Evolutionary conservation across 2,329 filamentous ascomycete species (phyloP).

Genomic region (Nakataea oryzae): DNA sequence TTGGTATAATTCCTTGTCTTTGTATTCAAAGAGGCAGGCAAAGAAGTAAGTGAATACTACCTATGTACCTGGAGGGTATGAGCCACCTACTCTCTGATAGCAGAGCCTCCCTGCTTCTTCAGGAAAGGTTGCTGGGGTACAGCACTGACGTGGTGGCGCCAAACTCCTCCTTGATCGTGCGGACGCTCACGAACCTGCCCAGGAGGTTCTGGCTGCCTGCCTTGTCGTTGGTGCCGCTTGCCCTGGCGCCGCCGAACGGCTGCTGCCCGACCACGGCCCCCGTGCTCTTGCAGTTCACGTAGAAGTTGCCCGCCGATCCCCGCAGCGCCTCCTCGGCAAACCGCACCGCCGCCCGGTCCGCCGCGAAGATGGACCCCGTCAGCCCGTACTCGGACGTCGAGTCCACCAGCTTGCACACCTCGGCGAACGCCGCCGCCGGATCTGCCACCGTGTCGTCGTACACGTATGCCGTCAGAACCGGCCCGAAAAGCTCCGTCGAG

Average conservation of each 20-base stretch:
- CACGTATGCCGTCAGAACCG: slow-evolving; percentile 33
- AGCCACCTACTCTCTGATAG: too few species aligned
- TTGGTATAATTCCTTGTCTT: neutral
- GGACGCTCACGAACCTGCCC: slow-evolving; percentile 37
- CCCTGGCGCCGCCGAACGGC: slow-evolving; percentile 40
- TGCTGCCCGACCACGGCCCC: slow-evolving; percentile 45
- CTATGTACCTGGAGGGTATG: too few species aligned
- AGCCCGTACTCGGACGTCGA: slow-evolving; percentile 57
- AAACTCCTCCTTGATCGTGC: slow-evolving; percentile 62
- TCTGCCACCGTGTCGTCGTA: slow-evolving; percentile 24
- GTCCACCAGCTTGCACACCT: slow-evolving; percentile 56
- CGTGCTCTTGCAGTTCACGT: slow-evolving; percentile 48
- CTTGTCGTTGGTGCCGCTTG: slow-evolving; percentile 46
- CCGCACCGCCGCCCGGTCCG: slow-evolving; percentile 33
- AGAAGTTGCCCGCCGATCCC: slow-evolving; percentile 46
- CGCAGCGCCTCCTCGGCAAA: slow-evolving; percentile 39
- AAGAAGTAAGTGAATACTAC: neutral
- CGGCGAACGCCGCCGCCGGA: slow-evolving; percentile 29
- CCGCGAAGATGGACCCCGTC: slow-evolving; percentile 39
- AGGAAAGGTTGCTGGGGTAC: slow-evolving; percentile 64
- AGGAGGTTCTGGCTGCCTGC: slow-evolving; percentile 39
- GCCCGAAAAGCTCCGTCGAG: slow-evolving; percentile 36
- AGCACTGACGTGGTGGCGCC: slow-evolving; percentile 47
- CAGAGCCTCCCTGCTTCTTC: neutral
- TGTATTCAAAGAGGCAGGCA: neutral